phyloP scores from a whole-genome alignment of 1,284 basidiomycete genomes.

The Leccinum griseonigrum region DNA sequence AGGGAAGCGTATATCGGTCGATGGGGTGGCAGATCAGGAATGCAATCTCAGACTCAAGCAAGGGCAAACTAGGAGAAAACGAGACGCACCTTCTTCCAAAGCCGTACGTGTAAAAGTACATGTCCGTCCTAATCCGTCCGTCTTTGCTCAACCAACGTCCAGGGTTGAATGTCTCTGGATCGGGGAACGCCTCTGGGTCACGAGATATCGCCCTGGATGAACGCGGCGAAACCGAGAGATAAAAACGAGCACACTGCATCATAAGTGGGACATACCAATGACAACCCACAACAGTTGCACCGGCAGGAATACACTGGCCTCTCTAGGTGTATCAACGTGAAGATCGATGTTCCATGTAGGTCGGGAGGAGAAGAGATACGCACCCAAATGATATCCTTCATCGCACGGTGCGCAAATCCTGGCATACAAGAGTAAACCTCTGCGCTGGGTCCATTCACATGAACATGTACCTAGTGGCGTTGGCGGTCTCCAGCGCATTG shows the following conservation, averaged over 20 bases:
- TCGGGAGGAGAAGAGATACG: background rate
- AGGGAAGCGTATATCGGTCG: background rate
- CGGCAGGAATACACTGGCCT: conserved; percentile 15
- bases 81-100: conserved; percentile 36
- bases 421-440: background rate
- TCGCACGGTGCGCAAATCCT: conserved; percentile 38
- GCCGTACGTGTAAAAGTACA: conserved; percentile 35
- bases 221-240: background rate
- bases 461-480: conserved; percentile 17
- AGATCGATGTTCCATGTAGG: background rate
- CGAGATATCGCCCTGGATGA: conserved; percentile 14
- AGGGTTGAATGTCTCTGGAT: conserved; percentile 37
- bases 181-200: conserved; percentile 14
- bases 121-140: conserved; percentile 30
- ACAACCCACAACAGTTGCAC: conserved; percentile 12
- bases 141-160: conserved; percentile 35
- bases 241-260: background rate
- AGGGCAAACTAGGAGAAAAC: conserved; percentile 1
- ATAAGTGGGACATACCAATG: conserved; percentile 10
- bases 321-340: conserved; percentile 3
- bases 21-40: background rate
- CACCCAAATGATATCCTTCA: conserved; percentile 39
- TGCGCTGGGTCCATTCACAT: background rate
- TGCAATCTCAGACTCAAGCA: background rate
- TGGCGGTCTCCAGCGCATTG: conserved; percentile 39